A percentile compares a stretch with the other conserved stretches of the same genome.
phyloP scores from a whole-genome alignment of 176 grass and related monocot species.

The Thalia dealbata region DNA sequence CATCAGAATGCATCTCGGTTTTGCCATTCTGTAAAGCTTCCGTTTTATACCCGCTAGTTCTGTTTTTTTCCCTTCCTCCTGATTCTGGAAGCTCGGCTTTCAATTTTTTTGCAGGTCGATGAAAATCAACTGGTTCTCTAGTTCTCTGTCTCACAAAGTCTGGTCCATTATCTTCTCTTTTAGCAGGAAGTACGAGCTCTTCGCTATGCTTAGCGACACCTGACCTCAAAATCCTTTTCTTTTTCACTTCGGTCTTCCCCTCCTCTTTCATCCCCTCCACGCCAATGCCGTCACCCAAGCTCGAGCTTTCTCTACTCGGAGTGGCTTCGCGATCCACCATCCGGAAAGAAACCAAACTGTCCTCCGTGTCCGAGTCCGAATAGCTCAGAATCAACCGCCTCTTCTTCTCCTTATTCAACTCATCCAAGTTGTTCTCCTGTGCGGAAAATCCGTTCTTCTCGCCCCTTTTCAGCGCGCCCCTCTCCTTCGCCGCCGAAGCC shows the following conservation, averaged over 20 bases:
- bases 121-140: conserved; percentile 25
- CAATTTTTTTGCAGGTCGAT: conserved; percentile 29
- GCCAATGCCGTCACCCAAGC: not conserved
- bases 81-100: conserved; percentile 23
- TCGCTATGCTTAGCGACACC: conserved; percentile 24
- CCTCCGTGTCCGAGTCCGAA: conserved; percentile 5
- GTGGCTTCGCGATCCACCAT: not conserved
- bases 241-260: not conserved
- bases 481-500: not conserved
- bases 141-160: conserved; percentile 19
- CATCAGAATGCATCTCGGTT: conserved; percentile 15
- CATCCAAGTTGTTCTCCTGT: not conserved
- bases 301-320: not conserved
- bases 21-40: conserved; percentile 19
- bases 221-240: conserved; percentile 46
- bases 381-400: conserved; percentile 1
- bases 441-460: not conserved
- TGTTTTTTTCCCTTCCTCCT: conserved; percentile 14
- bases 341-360: not conserved
- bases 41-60: conserved; percentile 23
- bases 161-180: conserved; percentile 33
- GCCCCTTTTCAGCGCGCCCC: not conserved
- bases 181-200: conserved; percentile 33
- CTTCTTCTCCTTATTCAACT: not conserved
- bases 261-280: conserved; percentile 3